Conservation (phyloP, 257 asterid species). For the Linaria vulgaris region DNA sequence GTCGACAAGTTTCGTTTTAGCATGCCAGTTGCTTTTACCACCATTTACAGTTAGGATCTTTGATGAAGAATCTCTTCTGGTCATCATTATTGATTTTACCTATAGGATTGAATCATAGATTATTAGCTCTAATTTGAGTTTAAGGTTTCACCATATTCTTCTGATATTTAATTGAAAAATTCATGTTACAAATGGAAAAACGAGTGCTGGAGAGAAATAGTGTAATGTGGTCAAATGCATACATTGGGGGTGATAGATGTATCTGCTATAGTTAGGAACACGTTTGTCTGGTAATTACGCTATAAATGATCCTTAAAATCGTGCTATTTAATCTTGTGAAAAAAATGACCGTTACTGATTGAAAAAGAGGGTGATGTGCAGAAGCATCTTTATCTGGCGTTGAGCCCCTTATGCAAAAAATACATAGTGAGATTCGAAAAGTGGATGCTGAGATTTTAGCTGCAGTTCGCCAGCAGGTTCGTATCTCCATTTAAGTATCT, state of each 20-base stretch:
- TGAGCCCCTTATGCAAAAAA: slow-evolving; percentile 92
- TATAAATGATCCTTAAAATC: slow-evolving; percentile 3
- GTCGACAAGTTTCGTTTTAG: background rate
- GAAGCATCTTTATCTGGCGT: slow-evolving; percentile 96
- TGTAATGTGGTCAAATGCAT: background rate
- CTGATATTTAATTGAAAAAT: background rate
- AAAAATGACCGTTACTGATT: slow-evolving; percentile 23
- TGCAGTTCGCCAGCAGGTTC: slow-evolving; percentile 96
- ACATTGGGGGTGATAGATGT: background rate
- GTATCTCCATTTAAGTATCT: slow-evolving; percentile 23
- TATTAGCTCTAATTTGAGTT: background rate
- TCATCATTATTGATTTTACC: background rate
- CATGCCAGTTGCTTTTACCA: no score
- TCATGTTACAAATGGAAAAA: background rate
- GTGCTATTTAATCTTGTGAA: slow-evolving; percentile 12
- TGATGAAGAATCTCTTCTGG: background rate
- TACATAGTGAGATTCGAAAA: slow-evolving; percentile 78
- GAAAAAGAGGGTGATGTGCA: slow-evolving; percentile 40
- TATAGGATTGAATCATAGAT: no score
- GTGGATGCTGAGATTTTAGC: slow-evolving; percentile 87
- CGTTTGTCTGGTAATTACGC: background rate
- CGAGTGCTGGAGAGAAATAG: slow-evolving; percentile 19
- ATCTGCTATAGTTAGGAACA: background rate
- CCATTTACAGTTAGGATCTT: no score
- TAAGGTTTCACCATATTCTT: background rate